Evolutionary conservation across 2,329 filamentous ascomycete genomes (phyloP), one percentile per base, ranked within the genome.

Genomic region (Thielaviopsis punctulata): DNA sequence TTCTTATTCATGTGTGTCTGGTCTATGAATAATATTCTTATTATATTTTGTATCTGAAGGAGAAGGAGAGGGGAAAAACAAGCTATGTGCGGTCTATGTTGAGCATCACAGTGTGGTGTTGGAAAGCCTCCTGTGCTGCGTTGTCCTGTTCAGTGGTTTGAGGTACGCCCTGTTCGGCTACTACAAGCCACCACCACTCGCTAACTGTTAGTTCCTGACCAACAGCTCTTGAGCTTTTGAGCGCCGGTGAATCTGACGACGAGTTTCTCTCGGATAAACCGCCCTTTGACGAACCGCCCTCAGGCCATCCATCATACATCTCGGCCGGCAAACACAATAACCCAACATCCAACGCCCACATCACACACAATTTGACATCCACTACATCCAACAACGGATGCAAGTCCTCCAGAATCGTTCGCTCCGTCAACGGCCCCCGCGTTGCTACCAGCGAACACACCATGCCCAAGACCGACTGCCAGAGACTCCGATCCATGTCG

Each of bases 161-260:
- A 7, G 13, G 8, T 12, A 46, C 33, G 27, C 24, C 60, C 55
- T 66, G 61, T 49, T 61, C 59, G n/a, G 69, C 73, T 1, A 75
- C 68, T 21, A 73, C 70, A 49, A 80, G 62, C 77, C 80, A 84
- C 81, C 81, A 85, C 80, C 79, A 83, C 62, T 82, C 79, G 22
- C 66, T 68, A 3, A 75, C 71, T 5, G 64, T 70, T 49, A 68
- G 70, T 0, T 33, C n/a, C 4, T 18, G 13, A 21, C 21, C 36
- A 21, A 7, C 13, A 4, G 19, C 22, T 22, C n/a, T n/a, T n/a
- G n/a, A n/a, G n/a, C n/a, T n/a, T n/a, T n/a, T n/a, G n/a, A n/a
- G n/a, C n/a, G n/a, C n/a, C n/a, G n/a, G n/a, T n/a, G n/a, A n/a
- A n/a, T n/a, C n/a, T n/a, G n/a, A n/a, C n/a, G n/a, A n/a, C n/a